Evolutionary conservation across 1,139 yeast species (phyloP), one percentile per base, ranked within the genome.

Genomic region (Candida buenavistaensis): DNA sequence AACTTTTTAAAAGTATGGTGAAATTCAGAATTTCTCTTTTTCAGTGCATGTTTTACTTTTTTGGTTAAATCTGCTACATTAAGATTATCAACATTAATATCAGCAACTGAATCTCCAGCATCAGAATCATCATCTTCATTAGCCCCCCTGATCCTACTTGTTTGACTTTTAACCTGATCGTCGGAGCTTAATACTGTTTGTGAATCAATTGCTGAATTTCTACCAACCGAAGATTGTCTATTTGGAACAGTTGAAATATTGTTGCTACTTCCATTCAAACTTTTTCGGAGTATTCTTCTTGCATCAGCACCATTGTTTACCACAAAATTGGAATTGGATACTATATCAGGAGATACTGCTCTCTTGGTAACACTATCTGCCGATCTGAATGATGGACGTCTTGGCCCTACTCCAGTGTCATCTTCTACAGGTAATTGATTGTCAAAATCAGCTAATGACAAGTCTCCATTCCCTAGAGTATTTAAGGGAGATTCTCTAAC

Each of bases 391-490:
- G 39, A 37, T 5, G 44, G 32, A 30, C 32, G 33, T 24, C 38
- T 29, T 2, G 41, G 35, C 4, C 30, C 14, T 7, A 14, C 24
- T 11, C 10, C 12, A 8, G 26, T 21, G n/a, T 19, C 29, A 12
- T 13, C 20, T 8, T 28, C 3, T 54, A 58, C 24, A 47, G 49
- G 1, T 67, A 59, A 41, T 50, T 57, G 26, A 37, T 19, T 17
- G 8, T 74, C 77, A 36, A 81, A 68, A 27, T 76, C 75, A 33
- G 77, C 82, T 12, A 88, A 59, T 0, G 82, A 69, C 35, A 88
- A 63, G 39, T 80, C 78, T 1, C 96, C 96, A 37, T 72, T 68
- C 1, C 96, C 96, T 45, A 87, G 55, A 0, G 94, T 78, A 23
- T 74, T 68, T 15, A 82, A 52, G 0, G 84, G 73, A 23, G 79